phyloP scores from a whole-genome alignment of 768 basidiomycete genomes.

The Kondoa malvinella region DNA sequence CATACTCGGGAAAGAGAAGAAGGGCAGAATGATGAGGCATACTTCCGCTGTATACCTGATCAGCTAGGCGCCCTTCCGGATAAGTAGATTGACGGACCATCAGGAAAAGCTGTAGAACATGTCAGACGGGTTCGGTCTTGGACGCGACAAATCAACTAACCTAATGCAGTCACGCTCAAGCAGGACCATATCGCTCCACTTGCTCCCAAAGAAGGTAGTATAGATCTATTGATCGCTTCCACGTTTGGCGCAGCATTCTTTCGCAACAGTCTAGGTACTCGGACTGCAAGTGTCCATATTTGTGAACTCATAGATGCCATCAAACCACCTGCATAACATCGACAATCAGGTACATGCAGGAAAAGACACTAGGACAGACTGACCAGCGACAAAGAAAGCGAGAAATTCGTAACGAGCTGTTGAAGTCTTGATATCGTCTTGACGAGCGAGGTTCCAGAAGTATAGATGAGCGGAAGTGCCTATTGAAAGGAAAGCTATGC shows the following conservation, averaged over 20 bases:
- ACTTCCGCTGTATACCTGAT: slow-evolving; percentile 5
- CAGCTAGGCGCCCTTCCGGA: not conserved
- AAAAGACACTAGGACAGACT: not conserved
- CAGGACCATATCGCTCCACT: slow-evolving; percentile 21
- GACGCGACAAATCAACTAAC: slow-evolving; percentile 12
- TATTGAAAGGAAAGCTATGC: slow-evolving; percentile 18
- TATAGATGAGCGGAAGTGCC: not conserved
- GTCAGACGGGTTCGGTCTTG: not conserved
- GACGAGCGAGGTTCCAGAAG: slow-evolving; percentile 7
- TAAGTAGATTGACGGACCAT: not conserved
- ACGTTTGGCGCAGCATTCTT: not conserved
- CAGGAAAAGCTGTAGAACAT: not conserved
- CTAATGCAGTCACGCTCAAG: slow-evolving; percentile 18
- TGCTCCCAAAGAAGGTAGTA: not conserved
- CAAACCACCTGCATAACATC: slow-evolving; percentile 15
- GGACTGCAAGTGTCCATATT: slow-evolving; percentile 13
- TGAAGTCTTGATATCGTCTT: slow-evolving; percentile 15
- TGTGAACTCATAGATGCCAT: slow-evolving; percentile 16
- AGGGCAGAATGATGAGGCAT: slow-evolving; percentile 23
- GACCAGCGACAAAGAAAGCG: slow-evolving; percentile 21
- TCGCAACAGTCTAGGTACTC: slow-evolving; percentile 10
- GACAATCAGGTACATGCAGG: not conserved
- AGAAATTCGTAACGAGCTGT: slow-evolving; percentile 23
- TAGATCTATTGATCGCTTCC: not conserved
- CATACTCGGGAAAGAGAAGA: slow-evolving; percentile 21